Percentiles rank a stretch among this genome's conserved stretches.
Evolutionary conservation across 1,284 basidiomycete species (phyloP).

Genomic region (Volvariella volvacea): DNA sequence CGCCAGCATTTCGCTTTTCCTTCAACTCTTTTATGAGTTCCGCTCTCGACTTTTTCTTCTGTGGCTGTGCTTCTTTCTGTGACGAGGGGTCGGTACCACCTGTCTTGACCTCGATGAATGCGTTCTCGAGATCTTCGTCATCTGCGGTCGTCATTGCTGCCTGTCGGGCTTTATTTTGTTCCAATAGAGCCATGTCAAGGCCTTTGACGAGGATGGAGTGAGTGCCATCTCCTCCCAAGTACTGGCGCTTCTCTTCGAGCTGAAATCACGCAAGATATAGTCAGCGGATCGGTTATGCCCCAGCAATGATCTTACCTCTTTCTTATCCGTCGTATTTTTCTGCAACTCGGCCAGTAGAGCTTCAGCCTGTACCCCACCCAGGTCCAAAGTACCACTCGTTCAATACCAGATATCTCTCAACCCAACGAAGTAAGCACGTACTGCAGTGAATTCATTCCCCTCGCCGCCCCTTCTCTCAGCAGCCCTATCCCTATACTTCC

Average conservation of each 20-base stretch:
- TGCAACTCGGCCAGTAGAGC: slow-evolving; percentile 78
- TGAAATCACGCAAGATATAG: slow-evolving; percentile 24
- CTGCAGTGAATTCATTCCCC: slow-evolving; percentile 66
- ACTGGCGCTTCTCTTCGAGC: slow-evolving; percentile 73
- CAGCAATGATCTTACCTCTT: slow-evolving; percentile 32
- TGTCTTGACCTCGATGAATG: slow-evolving; percentile 39
- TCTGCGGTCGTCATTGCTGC: slow-evolving; percentile 46
- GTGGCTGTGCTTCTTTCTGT: slow-evolving; percentile 17
- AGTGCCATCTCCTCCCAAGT: slow-evolving; percentile 83
- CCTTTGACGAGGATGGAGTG: slow-evolving; percentile 87
- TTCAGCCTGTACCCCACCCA: slow-evolving; percentile 57
- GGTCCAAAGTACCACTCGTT: neutral
- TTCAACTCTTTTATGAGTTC: slow-evolving; percentile 73
- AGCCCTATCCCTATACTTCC: slow-evolving; percentile 63
- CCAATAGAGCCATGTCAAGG: slow-evolving; percentile 82
- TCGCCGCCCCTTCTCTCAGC: slow-evolving; percentile 56
- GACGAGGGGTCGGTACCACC: slow-evolving; percentile 15
- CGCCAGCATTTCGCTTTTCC: slow-evolving; percentile 37
- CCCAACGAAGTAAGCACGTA: slow-evolving; percentile 19
- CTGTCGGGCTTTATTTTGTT: slow-evolving; percentile 70
- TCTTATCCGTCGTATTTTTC: slow-evolving; percentile 47
- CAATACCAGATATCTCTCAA: no score
- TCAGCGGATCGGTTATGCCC: neutral
- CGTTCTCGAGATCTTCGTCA: slow-evolving; percentile 67
- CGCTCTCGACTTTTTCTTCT: slow-evolving; percentile 64